phyloP scores from a whole-genome alignment of 257 asterid genomes.

The Nicotiana paniculata region DNA sequence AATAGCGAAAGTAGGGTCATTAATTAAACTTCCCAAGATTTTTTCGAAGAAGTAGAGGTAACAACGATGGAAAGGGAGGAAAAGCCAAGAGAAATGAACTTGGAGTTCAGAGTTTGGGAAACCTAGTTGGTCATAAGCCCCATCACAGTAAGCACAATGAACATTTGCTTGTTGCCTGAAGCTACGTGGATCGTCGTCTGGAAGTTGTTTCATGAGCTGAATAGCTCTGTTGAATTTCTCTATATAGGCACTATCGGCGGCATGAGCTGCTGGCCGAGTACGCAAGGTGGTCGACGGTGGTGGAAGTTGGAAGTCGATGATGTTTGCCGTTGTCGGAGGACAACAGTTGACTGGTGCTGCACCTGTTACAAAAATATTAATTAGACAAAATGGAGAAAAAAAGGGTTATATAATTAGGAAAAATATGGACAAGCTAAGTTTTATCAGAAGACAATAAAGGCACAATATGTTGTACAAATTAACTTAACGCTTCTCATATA shows the following conservation, averaged over 20 bases:
- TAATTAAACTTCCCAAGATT: slow-evolving; percentile 51
- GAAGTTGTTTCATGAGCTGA: slow-evolving; percentile 63
- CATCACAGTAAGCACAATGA: slow-evolving; percentile 87
- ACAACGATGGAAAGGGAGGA: slow-evolving; percentile 65
- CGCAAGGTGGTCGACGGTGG: slow-evolving; percentile 31
- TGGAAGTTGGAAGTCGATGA: slow-evolving; percentile 50
- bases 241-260: slow-evolving; percentile 39
- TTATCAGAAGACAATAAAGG: not conserved
- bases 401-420: not conserved
- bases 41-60: slow-evolving; percentile 70
- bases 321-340: slow-evolving; percentile 39
- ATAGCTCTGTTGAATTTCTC: slow-evolving; percentile 52
- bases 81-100: slow-evolving; percentile 72
- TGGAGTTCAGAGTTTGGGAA: slow-evolving; percentile 72
- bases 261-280: slow-evolving; percentile 71
- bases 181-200: slow-evolving; percentile 76
- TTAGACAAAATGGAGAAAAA: not conserved
- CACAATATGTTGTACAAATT: not conserved
- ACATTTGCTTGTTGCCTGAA: slow-evolving; percentile 73
- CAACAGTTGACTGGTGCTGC: slow-evolving; percentile 63
- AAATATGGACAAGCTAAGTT: not conserved
- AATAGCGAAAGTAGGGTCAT: slow-evolving; percentile 63
- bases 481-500: not conserved
- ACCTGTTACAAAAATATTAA: slow-evolving; percentile 13
- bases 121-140: slow-evolving; percentile 73